Evolutionary conservation across 768 basidiomycete genomes (phyloP), one percentile per base, ranked within the genome.

Genomic region (Amanita pseudoporphyria): DNA sequence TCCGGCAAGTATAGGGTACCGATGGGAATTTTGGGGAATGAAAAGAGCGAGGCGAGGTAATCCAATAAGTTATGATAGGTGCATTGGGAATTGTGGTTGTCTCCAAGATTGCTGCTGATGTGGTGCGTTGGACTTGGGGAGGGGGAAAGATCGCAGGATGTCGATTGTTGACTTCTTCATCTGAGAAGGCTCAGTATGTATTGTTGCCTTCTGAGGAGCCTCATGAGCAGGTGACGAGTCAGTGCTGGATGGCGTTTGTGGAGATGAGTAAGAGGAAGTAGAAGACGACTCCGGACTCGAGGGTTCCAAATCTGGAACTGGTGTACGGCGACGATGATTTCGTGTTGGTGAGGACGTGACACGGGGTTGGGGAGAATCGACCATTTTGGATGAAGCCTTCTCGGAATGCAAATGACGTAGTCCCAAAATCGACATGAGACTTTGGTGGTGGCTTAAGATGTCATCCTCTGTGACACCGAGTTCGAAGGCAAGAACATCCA

Each of bases 401-500:
- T 45, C 54, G 56, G 32, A 59, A 55, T 35, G 58, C 52, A 51
- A 55, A 36, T 33, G 55, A 38, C 53, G 50, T 16, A 53, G 32
- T 38, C 50, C 57, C 26, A 63, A 47, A 42, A 44, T 49, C 47
- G 31, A 58, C 59, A 47, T 57, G 38, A 70, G 66, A 47, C 66
- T 69, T 41, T 71, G 68, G 52, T 76, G 71, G 54, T 76, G 73
- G 45, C 62, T 64, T 43, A 87, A 71, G 52, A 87, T 55, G 58
- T 87, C 84, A 35, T 70, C 69, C 57, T 87, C 84, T 47, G 74
- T 65, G 54, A 88, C 64, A 50, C 73, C 69, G 35, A 88, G 73
- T 60, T 87, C 81, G 57, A 83, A 88, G 61, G 86, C 81, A 53
- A 88, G 74, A 33, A 88, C 85, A 54, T 84, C 82, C 42, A 87